Evolutionary conservation across 257 asterid species (phyloP).

Genomic region (Euphrasia confusa): DNA sequence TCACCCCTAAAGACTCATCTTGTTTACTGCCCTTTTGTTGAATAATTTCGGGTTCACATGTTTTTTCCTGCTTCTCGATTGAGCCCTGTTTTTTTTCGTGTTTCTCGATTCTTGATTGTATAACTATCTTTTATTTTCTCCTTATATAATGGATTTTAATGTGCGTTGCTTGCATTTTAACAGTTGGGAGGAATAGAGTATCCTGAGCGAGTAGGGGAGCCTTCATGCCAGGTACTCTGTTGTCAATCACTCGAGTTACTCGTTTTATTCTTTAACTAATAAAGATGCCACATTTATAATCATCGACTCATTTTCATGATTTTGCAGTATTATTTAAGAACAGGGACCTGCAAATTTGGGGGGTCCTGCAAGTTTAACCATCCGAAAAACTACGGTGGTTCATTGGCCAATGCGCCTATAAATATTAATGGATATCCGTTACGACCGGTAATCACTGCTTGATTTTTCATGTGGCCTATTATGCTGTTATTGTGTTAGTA

Average conservation of each 20-base stretch:
- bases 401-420: conserved; percentile 53
- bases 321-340: conserved; percentile 73
- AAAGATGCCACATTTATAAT: neutral
- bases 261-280: neutral
- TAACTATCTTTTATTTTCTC: no score
- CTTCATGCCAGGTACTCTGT: conserved; percentile 64
- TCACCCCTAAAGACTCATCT: neutral
- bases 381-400: conserved; percentile 75
- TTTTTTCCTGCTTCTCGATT: no score
- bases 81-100: neutral
- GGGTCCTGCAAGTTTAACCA: conserved; percentile 82
- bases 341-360: conserved; percentile 87
- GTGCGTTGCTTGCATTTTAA: neutral
- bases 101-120: neutral
- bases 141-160: conserved; percentile 4
- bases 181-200: conserved; percentile 52
- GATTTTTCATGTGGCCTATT: neutral
- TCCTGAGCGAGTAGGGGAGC: conserved; percentile 86
- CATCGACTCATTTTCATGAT: conserved; percentile 13
- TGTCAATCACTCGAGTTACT: neutral
- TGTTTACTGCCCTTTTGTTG: neutral
- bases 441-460: conserved; percentile 49
- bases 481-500: neutral
- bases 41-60: conserved; percentile 6
- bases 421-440: conserved; percentile 80